Evolutionary conservation across 306 rosid species (phyloP).

Genomic region (Vigna reflexopilosa): DNA sequence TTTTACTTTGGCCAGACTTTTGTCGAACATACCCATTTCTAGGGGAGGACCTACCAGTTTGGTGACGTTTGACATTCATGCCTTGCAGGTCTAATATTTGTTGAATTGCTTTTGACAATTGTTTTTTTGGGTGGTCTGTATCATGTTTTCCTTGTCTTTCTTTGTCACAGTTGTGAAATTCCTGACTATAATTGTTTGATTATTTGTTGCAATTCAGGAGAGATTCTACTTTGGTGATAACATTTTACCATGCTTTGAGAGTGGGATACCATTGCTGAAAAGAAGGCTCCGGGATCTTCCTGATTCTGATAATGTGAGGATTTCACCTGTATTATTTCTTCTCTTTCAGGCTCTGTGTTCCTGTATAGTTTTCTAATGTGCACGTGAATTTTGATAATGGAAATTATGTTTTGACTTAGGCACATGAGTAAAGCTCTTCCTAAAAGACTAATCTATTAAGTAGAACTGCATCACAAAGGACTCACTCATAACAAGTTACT

Average conservation of each 20-base stretch:
- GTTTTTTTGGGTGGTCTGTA: conserved; percentile 8
- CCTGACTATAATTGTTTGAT: conserved; percentile 33
- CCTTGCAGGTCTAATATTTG: conserved; percentile 75
- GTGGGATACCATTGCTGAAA: conserved; percentile 92
- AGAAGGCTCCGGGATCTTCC: conserved; percentile 90
- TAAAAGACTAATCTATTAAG: neutral
- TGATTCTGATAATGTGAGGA: conserved; percentile 88
- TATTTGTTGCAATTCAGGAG: conserved; percentile 63
- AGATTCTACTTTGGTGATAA: conserved; percentile 98
- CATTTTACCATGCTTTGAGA: conserved; percentile 95
- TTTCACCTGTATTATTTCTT: conserved; percentile 23
- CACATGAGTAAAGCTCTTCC: neutral
- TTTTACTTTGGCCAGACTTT: conserved; percentile 89
- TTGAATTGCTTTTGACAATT: conserved; percentile 40
- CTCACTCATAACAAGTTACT: neutral
- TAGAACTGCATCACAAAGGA: neutral
- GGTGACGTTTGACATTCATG: conserved; percentile 96
- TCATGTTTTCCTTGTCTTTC: conserved; percentile 27
- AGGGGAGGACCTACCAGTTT: conserved; percentile 98
- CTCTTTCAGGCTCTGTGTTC: neutral
- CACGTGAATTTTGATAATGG: conserved; percentile 9
- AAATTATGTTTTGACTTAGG: neutral
- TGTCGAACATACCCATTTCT: conserved; percentile 92
- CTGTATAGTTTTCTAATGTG: neutral
- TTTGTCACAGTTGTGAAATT: conserved; percentile 1